Percentiles rank a stretch among this genome's conserved stretches.
phyloP scores from a whole-genome alignment of 805 yeast genomes.

The Saturnispora diversa region DNA sequence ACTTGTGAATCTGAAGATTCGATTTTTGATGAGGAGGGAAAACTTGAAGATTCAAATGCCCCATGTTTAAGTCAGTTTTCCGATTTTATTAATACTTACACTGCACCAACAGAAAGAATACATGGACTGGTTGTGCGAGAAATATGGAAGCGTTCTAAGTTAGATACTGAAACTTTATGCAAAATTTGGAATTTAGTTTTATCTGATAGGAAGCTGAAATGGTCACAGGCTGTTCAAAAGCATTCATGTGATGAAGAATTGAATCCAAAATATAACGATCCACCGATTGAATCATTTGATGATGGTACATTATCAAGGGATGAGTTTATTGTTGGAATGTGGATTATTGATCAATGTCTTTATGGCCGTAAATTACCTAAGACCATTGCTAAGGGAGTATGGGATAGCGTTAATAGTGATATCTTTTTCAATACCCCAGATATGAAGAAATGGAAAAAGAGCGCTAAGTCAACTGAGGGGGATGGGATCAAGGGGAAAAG shows the following conservation, averaged over 20 bases:
- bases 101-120: constrained; percentile 22
- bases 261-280: background rate
- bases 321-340: constrained; percentile 92
- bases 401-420: constrained; percentile 62
- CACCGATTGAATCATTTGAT: constrained; percentile 35
- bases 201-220: constrained; percentile 40
- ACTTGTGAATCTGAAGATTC: background rate
- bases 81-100: constrained; percentile 12
- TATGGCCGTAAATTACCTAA: constrained; percentile 88
- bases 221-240: constrained; percentile 8
- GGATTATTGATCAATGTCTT: constrained; percentile 93
- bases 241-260: background rate
- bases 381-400: constrained; percentile 55
- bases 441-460: constrained; percentile 4
- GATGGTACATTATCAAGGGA: constrained; percentile 74
- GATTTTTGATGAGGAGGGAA: background rate
- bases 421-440: constrained; percentile 1
- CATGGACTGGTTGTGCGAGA: constrained; percentile 64
- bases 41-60: background rate
- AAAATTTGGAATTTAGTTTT: constrained; percentile 74
- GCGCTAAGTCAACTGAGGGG: background rate
- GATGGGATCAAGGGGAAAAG: constrained; percentile 2
- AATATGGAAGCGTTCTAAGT: constrained; percentile 72
- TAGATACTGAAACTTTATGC: constrained; percentile 52
- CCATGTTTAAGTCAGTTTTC: background rate